Percentiles rank a stretch among this genome's conserved stretches.
Conservation (phyloP, 345 rosid species). For the Populus simonii region DNA sequence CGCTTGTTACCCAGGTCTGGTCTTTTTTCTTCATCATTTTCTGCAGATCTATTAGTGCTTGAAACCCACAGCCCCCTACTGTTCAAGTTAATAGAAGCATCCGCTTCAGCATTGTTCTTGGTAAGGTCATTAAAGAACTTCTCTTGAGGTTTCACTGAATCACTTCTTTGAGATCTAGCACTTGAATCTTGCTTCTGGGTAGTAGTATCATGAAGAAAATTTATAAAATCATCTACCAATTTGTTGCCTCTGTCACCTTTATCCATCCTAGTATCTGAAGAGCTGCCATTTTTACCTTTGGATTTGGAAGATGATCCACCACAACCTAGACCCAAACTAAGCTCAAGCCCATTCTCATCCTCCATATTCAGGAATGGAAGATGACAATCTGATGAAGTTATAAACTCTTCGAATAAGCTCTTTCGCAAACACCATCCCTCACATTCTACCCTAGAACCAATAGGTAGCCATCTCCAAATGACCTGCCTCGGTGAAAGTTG, state of each 20-base stretch:
- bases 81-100: slow-evolving; percentile 47
- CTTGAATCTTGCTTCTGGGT: slow-evolving; percentile 54
- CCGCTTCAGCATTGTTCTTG: slow-evolving; percentile 47
- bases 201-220: slow-evolving; percentile 53
- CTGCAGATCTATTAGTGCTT: slow-evolving; percentile 34
- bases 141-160: slow-evolving; percentile 60
- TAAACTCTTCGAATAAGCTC: background rate
- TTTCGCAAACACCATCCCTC: background rate
- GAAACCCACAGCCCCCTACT: slow-evolving; percentile 53
- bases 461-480: background rate
- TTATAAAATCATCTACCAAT: slow-evolving; percentile 66
- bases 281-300: slow-evolving; percentile 56
- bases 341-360: slow-evolving; percentile 89
- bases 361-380: slow-evolving; percentile 47
- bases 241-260: slow-evolving; percentile 69
- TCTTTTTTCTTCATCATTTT: slow-evolving; percentile 54
- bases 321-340: slow-evolving; percentile 88
- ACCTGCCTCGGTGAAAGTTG: background rate
- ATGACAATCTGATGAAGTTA: slow-evolving; percentile 4
- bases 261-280: slow-evolving; percentile 53
- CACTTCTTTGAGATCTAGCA: slow-evolving; percentile 59
- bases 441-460: background rate
- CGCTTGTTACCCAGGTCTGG: slow-evolving; percentile 58
- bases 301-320: slow-evolving; percentile 74
- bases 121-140: slow-evolving; percentile 85